Base-by-base conservation (phyloP, 176 grass and related monocot species). In the Carex scoparia region DNA sequence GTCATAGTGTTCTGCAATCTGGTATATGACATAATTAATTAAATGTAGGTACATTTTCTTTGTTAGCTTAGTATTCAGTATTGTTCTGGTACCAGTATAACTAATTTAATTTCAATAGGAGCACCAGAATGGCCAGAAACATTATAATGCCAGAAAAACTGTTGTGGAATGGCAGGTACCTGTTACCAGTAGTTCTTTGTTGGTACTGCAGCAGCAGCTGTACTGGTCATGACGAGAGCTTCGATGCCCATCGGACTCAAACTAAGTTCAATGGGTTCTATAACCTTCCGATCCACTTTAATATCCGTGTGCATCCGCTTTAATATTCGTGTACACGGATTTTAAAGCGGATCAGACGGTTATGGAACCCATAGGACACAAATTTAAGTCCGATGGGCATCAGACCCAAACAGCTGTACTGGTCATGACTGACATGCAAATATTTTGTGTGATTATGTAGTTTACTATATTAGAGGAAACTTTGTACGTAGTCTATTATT, bases 1-100 rank as follows among this genome's bases (percentile, higher is more conserved):
- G 13, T 97, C 86, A 54, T 92, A 90, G 84, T 90, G 86, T 90
- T 94, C 90, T 53, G 90, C 90, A 16, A 65, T 9, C 83, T 65
- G 56, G 23, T 76, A 18, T 8, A 65, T 63, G 13, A 38, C 7
- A 73, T 8, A 48, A 73, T 49, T 23, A 38, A 16, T 18, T 3
- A 44, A n/a, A 4, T 5, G 2, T 1, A 60, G 13, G 8, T 27
- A 61, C 55, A 63, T 3, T 3, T 63, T 59, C 38, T 18, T 5
- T 2, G 7, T 1, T 76, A 10, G 31, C 15, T 76, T 76, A 11
- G 5, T 51, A 49, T 48, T 14, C 38, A 3, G 46, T 46, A 46
- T 75, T 23, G 30, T 30, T n/a, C 0, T 3, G 18, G 33, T 69
- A 69, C 33, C 31, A 38, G 7, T 40, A 7, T 1, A 69, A 40